Conservation (phyloP, 192 early-diverging fungal genomes). For the Blastocladiella britannica region DNA sequence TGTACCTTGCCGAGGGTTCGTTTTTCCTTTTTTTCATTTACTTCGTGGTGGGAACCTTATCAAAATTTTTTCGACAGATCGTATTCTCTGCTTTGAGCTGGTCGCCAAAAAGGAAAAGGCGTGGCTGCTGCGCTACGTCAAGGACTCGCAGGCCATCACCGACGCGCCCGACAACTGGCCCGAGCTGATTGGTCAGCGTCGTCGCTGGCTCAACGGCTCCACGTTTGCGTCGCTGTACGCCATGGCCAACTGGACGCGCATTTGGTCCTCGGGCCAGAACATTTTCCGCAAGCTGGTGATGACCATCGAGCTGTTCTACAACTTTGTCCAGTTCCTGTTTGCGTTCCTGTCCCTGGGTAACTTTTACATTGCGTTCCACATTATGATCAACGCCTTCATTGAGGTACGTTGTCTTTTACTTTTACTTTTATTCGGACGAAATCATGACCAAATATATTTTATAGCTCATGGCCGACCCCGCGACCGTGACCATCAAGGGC, state of each 20-base stretch:
- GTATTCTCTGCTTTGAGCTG: constrained; percentile 89
- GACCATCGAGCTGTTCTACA: constrained; percentile 61
- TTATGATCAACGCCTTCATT: neutral
- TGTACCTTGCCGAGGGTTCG: constrained; percentile 69
- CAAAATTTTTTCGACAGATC: too few relatives aligned
- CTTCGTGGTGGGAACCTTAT: neutral
- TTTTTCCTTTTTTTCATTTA: neutral
- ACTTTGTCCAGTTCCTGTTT: constrained; percentile 55
- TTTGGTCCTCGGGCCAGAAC: constrained; percentile 58
- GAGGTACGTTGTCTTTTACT: too few relatives aligned
- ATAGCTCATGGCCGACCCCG: constrained; percentile 9
- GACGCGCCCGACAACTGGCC: constrained; percentile 75
- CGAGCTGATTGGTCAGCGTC: constrained; percentile 89
- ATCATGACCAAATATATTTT: too few relatives aligned
- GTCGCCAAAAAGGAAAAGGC: constrained; percentile 57
- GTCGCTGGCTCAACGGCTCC: constrained; percentile 91
- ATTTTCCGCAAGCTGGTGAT: constrained; percentile 49
- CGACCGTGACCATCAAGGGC: neutral
- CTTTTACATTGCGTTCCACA: constrained; percentile 5
- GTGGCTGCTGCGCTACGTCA: constrained; percentile 74
- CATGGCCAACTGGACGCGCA: constrained; percentile 47
- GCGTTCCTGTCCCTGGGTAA: neutral
- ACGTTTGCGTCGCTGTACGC: constrained; percentile 87
- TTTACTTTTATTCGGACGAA: too few relatives aligned
- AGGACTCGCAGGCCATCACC: constrained; percentile 70